phyloP scores from a whole-genome alignment of 2,329 filamentous ascomycete genomes.

The Fusarium kyushuense region DNA sequence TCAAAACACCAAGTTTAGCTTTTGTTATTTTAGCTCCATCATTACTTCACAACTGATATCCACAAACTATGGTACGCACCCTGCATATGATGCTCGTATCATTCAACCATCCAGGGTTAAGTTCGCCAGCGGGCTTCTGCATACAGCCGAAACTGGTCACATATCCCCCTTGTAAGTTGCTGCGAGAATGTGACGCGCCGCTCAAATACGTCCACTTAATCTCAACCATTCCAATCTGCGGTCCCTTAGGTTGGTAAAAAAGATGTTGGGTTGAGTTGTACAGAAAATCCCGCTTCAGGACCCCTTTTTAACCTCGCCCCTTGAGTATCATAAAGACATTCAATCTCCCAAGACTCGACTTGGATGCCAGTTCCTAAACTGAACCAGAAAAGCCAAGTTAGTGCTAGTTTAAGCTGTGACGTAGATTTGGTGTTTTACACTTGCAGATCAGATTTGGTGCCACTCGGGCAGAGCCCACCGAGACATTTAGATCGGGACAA shows the following conservation, averaged over 20 bases:
- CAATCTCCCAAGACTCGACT: constrained; percentile 28
- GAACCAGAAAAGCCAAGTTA: background rate
- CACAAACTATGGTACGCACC: constrained; percentile 11
- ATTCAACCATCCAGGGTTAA: constrained; percentile 10
- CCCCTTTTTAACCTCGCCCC: constrained; percentile 16
- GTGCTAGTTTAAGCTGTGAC: constrained; percentile 15
- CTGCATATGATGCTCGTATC: constrained; percentile 11
- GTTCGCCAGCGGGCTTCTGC: constrained; percentile 24
- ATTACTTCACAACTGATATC: background rate
- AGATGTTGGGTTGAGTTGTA: background rate
- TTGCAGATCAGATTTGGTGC: constrained; percentile 17
- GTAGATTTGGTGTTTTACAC: constrained; percentile 25
- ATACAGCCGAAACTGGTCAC: constrained; percentile 33
- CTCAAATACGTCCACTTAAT: constrained; percentile 21
- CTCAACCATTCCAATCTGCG: constrained; percentile 38
- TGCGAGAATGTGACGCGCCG: constrained; percentile 30
- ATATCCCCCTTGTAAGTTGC: constrained; percentile 23
- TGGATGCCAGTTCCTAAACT: constrained; percentile 28
- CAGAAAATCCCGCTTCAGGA: constrained; percentile 5
- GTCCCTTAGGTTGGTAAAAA: constrained; percentile 13
- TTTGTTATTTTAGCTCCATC: constrained; percentile 1
- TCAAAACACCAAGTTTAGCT: constrained; percentile 1
- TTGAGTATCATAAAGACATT: constrained; percentile 32
- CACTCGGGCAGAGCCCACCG: constrained; percentile 15
- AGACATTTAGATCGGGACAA: constrained; percentile 37